phyloP scores from a whole-genome alignment of 169 alveolate species.

The Perkinsus marinus region DNA sequence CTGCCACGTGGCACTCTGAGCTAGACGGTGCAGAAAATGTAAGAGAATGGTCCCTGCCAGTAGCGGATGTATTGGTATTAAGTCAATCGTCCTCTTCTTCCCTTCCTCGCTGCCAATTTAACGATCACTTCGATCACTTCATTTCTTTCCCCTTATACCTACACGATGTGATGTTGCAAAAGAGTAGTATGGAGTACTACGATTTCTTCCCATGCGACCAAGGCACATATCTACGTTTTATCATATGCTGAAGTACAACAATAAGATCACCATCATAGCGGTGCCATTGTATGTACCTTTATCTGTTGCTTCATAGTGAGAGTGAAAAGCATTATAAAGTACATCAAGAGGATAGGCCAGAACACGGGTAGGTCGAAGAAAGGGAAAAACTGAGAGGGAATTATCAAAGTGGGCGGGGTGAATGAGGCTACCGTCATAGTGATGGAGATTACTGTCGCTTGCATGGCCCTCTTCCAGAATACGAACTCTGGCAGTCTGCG shows the following conservation, averaged over 20 bases:
- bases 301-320: slow-evolving; percentile 64
- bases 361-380: slow-evolving; percentile 60
- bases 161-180: not conserved
- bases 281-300: not conserved
- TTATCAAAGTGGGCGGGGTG: not conserved
- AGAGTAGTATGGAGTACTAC: not conserved
- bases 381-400: not conserved
- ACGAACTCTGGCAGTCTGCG: slow-evolving; percentile 63
- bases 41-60: not conserved
- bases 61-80: no score
- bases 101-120: not conserved
- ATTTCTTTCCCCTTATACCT: not conserved
- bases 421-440: slow-evolving; percentile 25
- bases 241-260: slow-evolving; percentile 19
- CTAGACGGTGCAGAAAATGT: not conserved
- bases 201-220: slow-evolving; percentile 32
- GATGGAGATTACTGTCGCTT: slow-evolving; percentile 36
- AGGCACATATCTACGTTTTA: slow-evolving; percentile 29
- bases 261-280: no score
- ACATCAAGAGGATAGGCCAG: slow-evolving; percentile 69
- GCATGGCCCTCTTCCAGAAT: slow-evolving; percentile 49
- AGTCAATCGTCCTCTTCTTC: no score
- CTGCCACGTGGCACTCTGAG: not conserved
- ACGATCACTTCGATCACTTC: not conserved
- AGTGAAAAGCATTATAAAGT: slow-evolving; percentile 55